Percentiles rank a stretch among this genome's conserved stretches.
Conservation (phyloP, 2,329 filamentous ascomycete species). For the Didymellaceae sp. region DNA sequence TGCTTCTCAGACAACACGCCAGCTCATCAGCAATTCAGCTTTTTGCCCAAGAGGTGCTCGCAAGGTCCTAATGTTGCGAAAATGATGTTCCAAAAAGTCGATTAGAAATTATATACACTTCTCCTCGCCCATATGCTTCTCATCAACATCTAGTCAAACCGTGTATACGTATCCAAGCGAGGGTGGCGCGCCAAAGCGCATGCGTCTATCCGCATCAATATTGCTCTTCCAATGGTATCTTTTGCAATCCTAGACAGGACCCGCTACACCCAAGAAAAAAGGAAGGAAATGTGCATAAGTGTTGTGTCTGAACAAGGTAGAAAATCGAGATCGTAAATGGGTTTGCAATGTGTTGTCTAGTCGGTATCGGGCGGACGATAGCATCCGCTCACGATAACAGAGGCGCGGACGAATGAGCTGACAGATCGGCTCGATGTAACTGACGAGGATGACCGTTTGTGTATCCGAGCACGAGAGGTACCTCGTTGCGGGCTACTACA, state of each 20-base stretch:
- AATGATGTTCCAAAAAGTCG: slow-evolving; percentile 1
- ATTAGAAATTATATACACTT: slow-evolving; percentile 18
- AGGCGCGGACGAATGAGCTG: slow-evolving; percentile 7
- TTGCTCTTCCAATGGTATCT: slow-evolving; percentile 16
- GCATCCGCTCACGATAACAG: slow-evolving; percentile 13
- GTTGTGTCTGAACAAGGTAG: not conserved
- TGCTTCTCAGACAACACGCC: too few relatives aligned
- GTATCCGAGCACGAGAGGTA: slow-evolving; percentile 1
- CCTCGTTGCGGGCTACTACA: slow-evolving; percentile 5
- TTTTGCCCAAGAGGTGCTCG: not conserved
- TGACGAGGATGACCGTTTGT: slow-evolving; percentile 11
- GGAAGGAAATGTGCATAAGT: slow-evolving; percentile 4
- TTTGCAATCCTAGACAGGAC: not conserved
- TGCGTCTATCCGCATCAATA: slow-evolving; percentile 8
- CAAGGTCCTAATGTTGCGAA: not conserved
- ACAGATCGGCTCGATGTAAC: slow-evolving; percentile 6
- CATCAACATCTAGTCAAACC: slow-evolving; percentile 2
- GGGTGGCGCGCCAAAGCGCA: slow-evolving; percentile 8
- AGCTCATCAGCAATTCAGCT: too few relatives aligned
- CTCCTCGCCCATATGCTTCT: not conserved
- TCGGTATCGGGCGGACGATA: slow-evolving; percentile 3
- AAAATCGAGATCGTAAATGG: not conserved
- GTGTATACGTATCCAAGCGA: slow-evolving; percentile 4
- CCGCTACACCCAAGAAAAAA: not conserved
- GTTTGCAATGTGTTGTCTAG: not conserved